Evolutionary conservation across 805 yeast species (phyloP).

Genomic region (Metschnikowia aberdeeniae): DNA sequence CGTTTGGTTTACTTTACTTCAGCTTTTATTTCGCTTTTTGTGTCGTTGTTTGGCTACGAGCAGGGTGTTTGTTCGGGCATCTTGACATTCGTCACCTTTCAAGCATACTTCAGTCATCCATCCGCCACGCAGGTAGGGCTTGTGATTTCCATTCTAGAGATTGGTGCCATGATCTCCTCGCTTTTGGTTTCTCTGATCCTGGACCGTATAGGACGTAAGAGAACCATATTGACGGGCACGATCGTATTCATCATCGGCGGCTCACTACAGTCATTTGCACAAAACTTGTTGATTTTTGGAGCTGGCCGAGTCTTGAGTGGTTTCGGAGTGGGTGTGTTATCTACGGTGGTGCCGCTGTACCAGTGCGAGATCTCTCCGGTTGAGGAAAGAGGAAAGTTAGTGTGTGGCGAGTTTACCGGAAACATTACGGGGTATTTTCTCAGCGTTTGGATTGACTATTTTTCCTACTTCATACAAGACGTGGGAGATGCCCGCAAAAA

Average conservation of each 20-base stretch:
- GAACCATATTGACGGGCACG: constrained; percentile 18
- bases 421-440: constrained; percentile 77
- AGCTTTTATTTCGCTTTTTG: constrained; percentile 42
- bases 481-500: constrained; percentile 39
- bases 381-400: constrained; percentile 77
- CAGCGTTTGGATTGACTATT: constrained; percentile 85
- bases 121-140: constrained; percentile 17
- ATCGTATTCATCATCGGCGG: constrained; percentile 17
- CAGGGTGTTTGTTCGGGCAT: constrained; percentile 90
- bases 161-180: constrained; percentile 21
- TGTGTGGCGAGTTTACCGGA: constrained; percentile 85
- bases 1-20: constrained; percentile 41
- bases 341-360: constrained; percentile 82
- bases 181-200: constrained; percentile 15
- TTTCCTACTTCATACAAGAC: constrained; percentile 60
- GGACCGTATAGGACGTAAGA: constrained; percentile 19
- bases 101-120: constrained; percentile 25
- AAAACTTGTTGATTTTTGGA: constrained; percentile 53
- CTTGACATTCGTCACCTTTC: constrained; percentile 68
- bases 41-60: constrained; percentile 31
- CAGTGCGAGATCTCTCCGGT: constrained; percentile 88
- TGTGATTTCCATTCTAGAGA: constrained; percentile 18
- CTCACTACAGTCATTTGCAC: constrained; percentile 34
- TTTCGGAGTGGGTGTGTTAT: constrained; percentile 79
- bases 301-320: constrained; percentile 77